Evolutionary conservation across 345 rosid species (phyloP).

Genomic region (Populus pruinosa): DNA sequence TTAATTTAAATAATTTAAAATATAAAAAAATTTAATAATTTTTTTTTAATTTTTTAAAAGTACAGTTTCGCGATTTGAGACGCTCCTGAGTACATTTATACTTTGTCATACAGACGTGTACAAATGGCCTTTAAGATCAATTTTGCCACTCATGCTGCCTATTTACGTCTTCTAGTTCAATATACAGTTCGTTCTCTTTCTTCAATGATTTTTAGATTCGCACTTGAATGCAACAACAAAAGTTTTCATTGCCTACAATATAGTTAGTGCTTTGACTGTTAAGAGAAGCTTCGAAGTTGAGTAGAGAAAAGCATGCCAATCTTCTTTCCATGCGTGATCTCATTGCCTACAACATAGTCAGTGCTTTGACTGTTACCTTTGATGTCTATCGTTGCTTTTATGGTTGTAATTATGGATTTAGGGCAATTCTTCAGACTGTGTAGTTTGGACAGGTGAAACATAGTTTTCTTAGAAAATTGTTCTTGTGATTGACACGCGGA

Average conservation of each 20-base stretch:
- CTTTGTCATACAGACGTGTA: too few species aligned
- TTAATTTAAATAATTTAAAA: too few species aligned
- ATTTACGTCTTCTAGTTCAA: not conserved
- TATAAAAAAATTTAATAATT: too few species aligned
- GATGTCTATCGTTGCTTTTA: not conserved
- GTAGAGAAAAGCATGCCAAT: not conserved
- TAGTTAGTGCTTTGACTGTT: too few species aligned
- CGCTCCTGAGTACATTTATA: not conserved
- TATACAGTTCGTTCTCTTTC: not conserved
- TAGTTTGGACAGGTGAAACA: not conserved
- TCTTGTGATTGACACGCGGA: slow-evolving; percentile 17
- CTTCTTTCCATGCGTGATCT: not conserved
- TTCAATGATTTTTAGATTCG: not conserved
- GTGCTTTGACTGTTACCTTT: not conserved
- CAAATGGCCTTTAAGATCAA: too few species aligned
- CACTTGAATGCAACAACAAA: not conserved
- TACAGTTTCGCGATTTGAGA: too few species aligned
- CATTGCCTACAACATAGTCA: not conserved
- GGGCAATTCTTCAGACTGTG: not conserved
- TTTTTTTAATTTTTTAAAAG: too few species aligned
- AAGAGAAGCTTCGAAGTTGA: not conserved
- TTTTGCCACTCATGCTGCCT: too few species aligned
- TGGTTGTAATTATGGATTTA: not conserved
- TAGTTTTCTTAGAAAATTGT: not conserved
- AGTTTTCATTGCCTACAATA: not conserved